Evolutionary conservation across 257 asterid genomes (phyloP).

Genomic region (Fraxinus americana): DNA sequence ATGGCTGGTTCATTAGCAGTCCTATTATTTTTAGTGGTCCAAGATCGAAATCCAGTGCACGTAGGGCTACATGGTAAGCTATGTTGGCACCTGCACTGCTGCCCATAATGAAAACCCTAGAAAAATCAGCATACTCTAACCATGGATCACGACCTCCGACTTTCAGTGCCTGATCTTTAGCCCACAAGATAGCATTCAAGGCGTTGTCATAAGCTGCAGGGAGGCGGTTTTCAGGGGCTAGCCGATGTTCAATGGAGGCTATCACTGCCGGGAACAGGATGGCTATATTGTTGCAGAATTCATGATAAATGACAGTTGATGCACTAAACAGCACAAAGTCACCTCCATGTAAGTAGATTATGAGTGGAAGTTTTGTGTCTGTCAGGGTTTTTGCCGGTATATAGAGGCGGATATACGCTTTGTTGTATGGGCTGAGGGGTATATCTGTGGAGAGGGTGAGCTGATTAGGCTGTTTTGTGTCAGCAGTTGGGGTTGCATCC

Average conservation of each 20-base stretch:
- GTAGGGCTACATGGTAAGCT: conserved; percentile 34
- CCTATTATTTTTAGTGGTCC: conserved; percentile 31
- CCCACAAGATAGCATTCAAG: conserved; percentile 37
- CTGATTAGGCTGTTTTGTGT: background rate
- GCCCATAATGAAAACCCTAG: conserved; percentile 34
- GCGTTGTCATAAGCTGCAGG: conserved; percentile 51
- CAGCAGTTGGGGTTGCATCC: conserved; percentile 17
- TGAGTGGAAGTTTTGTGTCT: conserved; percentile 29
- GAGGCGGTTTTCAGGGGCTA: conserved; percentile 49
- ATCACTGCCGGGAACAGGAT: conserved; percentile 34
- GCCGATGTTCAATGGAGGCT: conserved; percentile 45
- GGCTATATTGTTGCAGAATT: conserved; percentile 39
- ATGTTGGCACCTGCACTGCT: conserved; percentile 47
- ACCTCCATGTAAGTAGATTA: conserved; percentile 48
- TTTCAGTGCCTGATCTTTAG: conserved; percentile 27
- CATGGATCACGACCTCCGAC: conserved; percentile 37
- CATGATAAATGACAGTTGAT: conserved; percentile 44
- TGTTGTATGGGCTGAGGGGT: background rate
- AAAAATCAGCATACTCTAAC: conserved; percentile 43
- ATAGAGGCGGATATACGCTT: conserved; percentile 38
- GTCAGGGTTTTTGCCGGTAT: conserved; percentile 24
- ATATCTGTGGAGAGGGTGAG: conserved; percentile 34
- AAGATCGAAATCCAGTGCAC: conserved; percentile 28
- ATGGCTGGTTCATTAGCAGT: conserved; percentile 35
- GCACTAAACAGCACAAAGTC: conserved; percentile 42